Conservation (phyloP, 78 protist genomes). For the Dictyostelium brefeldianum region DNA sequence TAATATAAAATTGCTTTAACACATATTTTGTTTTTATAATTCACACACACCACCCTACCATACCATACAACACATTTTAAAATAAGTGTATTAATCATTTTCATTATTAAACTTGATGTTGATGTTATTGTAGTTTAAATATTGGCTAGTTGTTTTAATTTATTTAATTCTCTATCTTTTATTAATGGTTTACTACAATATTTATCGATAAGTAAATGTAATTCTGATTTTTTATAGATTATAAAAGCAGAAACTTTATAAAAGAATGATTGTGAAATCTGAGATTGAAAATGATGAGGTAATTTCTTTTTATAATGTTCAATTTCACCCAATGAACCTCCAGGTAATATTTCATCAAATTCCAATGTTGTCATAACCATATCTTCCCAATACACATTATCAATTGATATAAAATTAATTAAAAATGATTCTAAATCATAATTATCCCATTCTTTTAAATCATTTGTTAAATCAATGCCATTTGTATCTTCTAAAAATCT, state of each 20-base stretch:
- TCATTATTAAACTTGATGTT: too few species aligned
- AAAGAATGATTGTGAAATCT: not conserved
- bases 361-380: not conserved
- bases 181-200: not conserved
- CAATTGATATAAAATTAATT: not conserved
- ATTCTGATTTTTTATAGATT: not conserved
- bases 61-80: too few species aligned
- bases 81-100: too few species aligned
- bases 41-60: too few species aligned
- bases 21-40: too few species aligned
- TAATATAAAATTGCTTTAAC: too few species aligned
- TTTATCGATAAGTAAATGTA: not conserved
- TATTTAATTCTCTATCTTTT: constrained; percentile 16
- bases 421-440: not conserved
- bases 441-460: constrained; percentile 13
- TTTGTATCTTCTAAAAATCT: not conserved
- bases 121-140: too few species aligned
- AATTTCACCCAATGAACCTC: not conserved
- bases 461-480: not conserved
- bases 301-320: constrained; percentile 6
- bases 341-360: constrained; percentile 6
- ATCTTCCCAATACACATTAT: not conserved
- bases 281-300: not conserved
- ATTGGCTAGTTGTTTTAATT: constrained; percentile 13
- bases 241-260: not conserved